Evolutionary conservation across 805 yeast species (phyloP), one percentile per base, ranked within the genome.

Genomic region (Ogataea nonfermentans): DNA sequence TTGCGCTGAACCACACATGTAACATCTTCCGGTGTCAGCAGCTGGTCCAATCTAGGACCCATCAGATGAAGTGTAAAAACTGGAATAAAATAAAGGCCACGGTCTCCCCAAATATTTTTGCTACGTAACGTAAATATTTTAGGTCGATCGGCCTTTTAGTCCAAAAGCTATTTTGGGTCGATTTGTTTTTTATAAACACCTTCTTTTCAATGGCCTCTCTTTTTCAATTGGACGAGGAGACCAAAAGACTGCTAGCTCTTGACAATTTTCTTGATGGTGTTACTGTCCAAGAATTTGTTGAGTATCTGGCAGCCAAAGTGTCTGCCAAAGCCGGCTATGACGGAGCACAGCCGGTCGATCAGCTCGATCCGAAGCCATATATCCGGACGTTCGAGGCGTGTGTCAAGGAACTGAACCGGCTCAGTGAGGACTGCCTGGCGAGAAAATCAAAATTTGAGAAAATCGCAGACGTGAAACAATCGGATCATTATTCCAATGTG

Each of bases 311-410:
- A 46, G 78, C 46, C 11, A 44, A 49, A 53, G 85, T 83, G 48
- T 68, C 75, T 11, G 51, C 68, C 20, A 70, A 71, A 43, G 74
- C 70, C 9, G 24, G 25, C n/a, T 20, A 22, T 12, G 71, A 73
- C 6, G 76, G 72, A 45, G 76, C 71, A 20, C 71, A 74, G 41
- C 67, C 73, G 29, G 57, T 74, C 23, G 78, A 75, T 29, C 73
- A 72, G 54, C 62, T 88, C 39, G 96, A 93, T 55, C 96, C 98
- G 1, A 88, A 87, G 55, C 98, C 98, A 2, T 93, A 86, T 57
- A 91, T 91, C 32, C 76, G 96, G 50, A 87, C 96, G 0, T 90
- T 93, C 60, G 97, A 91, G 57, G 79, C 90, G 1, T 86, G 93
- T 2, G 66, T 89, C 31, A 71, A 79, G 32, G 91, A 87, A 53